Conservation (phyloP, 75 land plant genomes). For the Pinus taeda region DNA sequence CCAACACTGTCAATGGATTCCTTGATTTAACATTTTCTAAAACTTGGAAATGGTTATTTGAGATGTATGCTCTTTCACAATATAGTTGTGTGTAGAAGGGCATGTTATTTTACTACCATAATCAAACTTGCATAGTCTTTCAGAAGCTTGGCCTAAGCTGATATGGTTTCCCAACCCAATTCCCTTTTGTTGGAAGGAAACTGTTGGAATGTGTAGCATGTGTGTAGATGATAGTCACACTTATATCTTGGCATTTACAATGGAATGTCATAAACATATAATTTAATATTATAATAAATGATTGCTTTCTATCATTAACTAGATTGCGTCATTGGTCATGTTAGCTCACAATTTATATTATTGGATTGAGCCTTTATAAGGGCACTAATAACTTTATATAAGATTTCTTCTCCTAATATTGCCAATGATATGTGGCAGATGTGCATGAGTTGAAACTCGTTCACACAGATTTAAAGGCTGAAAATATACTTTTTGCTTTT, state of each 20-base stretch:
- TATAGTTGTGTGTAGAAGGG: too few relatives aligned
- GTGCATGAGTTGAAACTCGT: conserved; percentile 32
- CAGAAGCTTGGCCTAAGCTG: conserved; percentile 96
- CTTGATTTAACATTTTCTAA: too few relatives aligned
- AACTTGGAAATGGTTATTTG: too few relatives aligned
- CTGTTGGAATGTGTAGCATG: conserved; percentile 94
- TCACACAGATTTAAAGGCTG: conserved; percentile 74
- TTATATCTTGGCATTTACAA: background rate
- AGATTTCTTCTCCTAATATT: background rate
- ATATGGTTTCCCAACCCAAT: conserved; percentile 84
- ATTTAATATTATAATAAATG: background rate
- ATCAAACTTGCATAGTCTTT: too few relatives aligned
- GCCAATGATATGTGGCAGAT: too few relatives aligned
- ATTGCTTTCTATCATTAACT: background rate
- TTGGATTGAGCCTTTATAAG: too few relatives aligned
- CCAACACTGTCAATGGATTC: too few relatives aligned
- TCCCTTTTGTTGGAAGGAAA: conserved; percentile 81
- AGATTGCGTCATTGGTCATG: background rate
- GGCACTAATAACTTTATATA: too few relatives aligned
- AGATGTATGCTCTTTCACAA: too few relatives aligned
- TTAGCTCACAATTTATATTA: too few relatives aligned
- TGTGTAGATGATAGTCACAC: conserved; percentile 36
- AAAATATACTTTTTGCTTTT: conserved; percentile 8
- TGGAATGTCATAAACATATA: background rate
- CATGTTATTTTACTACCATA: too few relatives aligned